Evolutionary conservation across 2,329 filamentous ascomycete species (phyloP).

Genomic region (Eurotiales sp.): DNA sequence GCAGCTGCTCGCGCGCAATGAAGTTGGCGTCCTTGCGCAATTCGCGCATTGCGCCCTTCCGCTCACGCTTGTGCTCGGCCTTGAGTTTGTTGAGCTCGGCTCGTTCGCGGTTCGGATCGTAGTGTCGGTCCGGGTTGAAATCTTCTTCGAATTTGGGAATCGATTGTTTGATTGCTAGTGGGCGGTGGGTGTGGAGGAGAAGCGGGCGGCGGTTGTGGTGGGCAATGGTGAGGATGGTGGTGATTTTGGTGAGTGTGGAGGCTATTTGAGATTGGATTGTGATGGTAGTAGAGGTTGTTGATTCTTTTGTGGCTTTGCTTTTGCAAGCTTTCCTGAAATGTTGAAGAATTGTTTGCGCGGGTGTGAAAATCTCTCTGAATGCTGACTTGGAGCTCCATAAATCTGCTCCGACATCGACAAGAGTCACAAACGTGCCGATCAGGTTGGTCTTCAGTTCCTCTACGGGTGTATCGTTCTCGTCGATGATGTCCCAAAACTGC

Average conservation of each 20-base stretch:
- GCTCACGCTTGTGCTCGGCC: slow-evolving; percentile 89
- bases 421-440: slow-evolving; percentile 58
- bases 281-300: no score
- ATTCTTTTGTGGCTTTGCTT: neutral
- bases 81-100: slow-evolving; percentile 79
- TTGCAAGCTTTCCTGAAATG: slow-evolving; percentile 14
- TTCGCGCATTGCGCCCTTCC: slow-evolving; percentile 91
- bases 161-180: slow-evolving; percentile 79
- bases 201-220: slow-evolving; percentile 70
- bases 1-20: slow-evolving; percentile 82
- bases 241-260: slow-evolving; percentile 31
- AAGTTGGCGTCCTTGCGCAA: slow-evolving; percentile 94
- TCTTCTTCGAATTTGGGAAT: slow-evolving; percentile 95
- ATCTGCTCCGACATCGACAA: slow-evolving; percentile 66
- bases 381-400: slow-evolving; percentile 70
- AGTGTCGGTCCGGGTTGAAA: slow-evolving; percentile 93
- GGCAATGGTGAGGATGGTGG: slow-evolving; percentile 53
- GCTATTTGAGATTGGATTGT: slow-evolving; percentile 25
- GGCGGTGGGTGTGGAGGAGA: slow-evolving; percentile 82
- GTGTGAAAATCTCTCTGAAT: slow-evolving; percentile 75
- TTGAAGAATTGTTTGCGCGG: slow-evolving; percentile 53
- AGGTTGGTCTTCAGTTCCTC: slow-evolving; percentile 56
- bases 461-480: slow-evolving; percentile 23
- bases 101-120: slow-evolving; percentile 90
- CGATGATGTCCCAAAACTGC: slow-evolving; percentile 56